Conservation (phyloP, 192 early-diverging fungal genomes). For the Neocallimastix lanati region DNA sequence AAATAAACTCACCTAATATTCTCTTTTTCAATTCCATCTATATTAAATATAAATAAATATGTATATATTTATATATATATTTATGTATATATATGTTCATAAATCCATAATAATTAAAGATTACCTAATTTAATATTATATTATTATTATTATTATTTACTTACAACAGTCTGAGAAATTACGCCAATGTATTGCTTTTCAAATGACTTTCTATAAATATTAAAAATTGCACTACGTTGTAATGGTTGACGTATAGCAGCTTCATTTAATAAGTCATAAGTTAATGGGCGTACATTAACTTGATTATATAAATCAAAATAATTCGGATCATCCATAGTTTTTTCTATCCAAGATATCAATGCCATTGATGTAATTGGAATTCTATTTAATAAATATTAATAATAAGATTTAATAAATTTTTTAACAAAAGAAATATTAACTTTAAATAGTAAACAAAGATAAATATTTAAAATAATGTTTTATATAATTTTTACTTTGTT, state of each 20-base stretch:
- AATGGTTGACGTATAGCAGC: neutral
- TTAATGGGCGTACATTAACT: neutral
- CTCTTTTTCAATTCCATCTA: neutral
- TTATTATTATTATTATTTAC: no score
- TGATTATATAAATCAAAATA: neutral
- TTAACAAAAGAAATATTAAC: no score
- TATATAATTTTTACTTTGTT: neutral
- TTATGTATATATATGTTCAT: no score
- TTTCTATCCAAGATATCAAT: neutral
- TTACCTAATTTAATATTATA: no score
- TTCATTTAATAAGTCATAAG: neutral
- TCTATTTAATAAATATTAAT: neutral
- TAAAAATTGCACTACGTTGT: neutral
- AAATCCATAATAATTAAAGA: no score
- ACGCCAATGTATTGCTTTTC: neutral
- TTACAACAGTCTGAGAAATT: neutral
- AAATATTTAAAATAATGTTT: no score
- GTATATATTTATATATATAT: no score
- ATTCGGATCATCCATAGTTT: neutral
- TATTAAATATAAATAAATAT: no score
- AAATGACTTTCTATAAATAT: neutral
- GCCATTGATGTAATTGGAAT: neutral
- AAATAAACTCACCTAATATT: neutral
- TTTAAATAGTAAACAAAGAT: no score
- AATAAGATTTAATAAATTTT: no score